These are phyloP conservation scores for Arthrobotrys iridis DNA, from an alignment of 2,329 filamentous ascomycete genomes.

Conservation along the genomic window DNA sequence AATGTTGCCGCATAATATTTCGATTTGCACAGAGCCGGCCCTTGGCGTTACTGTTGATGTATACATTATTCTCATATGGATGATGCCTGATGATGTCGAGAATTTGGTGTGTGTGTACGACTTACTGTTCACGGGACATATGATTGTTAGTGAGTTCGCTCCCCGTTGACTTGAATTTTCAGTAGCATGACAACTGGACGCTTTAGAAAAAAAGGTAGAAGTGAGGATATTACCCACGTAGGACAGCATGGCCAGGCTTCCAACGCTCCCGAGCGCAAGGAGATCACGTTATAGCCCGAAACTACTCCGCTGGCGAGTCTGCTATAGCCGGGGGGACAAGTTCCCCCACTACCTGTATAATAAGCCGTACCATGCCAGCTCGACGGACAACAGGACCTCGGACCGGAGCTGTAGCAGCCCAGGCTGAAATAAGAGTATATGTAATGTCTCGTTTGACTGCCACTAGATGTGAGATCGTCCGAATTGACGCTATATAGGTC, in stretches of 20 bases:
- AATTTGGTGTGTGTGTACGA: background rate
- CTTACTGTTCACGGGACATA: background rate
- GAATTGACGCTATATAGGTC: background rate
- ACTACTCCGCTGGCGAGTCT: background rate
- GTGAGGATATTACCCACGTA: background rate
- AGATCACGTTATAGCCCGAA: background rate
- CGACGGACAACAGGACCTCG: constrained; percentile 1
- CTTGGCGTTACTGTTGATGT: background rate
- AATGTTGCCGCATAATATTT: background rate
- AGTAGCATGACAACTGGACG: too few relatives aligned
- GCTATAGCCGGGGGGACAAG: constrained; percentile 21
- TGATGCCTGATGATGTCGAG: background rate
- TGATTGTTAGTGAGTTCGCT: background rate
- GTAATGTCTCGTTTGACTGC: background rate
- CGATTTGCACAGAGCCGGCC: background rate
- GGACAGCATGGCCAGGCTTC: constrained; percentile 19
- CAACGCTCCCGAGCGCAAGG: background rate
- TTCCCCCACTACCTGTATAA: background rate
- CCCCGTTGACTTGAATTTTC: background rate
- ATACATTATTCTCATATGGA: background rate
- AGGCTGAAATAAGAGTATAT: constrained; percentile 11
- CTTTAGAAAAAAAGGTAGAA: background rate
- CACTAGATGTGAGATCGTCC: background rate
- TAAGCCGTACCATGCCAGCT: constrained; percentile 2
- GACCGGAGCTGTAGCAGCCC: background rate